Percentiles rank a stretch among this genome's conserved stretches.
Evolutionary conservation across 495 filamentous ascomycete species (phyloP).

Genomic region (Emericellopsis terricola): DNA sequence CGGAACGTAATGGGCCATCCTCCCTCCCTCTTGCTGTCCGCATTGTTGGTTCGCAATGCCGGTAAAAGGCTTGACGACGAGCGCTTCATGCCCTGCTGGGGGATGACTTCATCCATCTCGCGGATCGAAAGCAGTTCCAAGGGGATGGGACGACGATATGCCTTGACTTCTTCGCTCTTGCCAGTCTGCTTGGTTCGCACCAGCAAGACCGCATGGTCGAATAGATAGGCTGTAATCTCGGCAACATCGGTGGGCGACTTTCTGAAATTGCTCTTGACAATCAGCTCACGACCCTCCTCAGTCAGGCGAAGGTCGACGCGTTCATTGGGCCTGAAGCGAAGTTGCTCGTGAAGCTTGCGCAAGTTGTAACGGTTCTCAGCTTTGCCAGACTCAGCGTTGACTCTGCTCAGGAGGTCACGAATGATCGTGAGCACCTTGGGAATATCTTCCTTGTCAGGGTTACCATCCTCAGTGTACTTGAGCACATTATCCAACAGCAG

Average conservation of each 20-base stretch:
- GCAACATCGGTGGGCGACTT: constrained; percentile 74
- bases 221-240: constrained; percentile 85
- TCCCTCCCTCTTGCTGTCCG: constrained; percentile 40
- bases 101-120: constrained; percentile 91
- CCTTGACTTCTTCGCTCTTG: constrained; percentile 84
- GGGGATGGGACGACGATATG: constrained; percentile 90
- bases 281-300: constrained; percentile 78
- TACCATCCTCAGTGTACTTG: constrained; percentile 75
- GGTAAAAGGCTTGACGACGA: constrained; percentile 77
- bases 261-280: constrained; percentile 85
- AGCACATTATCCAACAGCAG: constrained; percentile 80
- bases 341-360: constrained; percentile 70
- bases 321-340: constrained; percentile 74
- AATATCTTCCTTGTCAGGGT: constrained; percentile 77
- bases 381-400: constrained; percentile 90
- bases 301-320: constrained; percentile 89
- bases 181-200: constrained; percentile 78
- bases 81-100: constrained; percentile 67
- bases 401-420: constrained; percentile 66
- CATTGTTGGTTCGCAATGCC: constrained; percentile 37
- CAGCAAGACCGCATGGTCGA: constrained; percentile 87
- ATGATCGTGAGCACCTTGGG: constrained; percentile 74
- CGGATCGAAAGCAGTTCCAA: constrained; percentile 84
- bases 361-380: constrained; percentile 97
- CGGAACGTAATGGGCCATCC: constrained; percentile 94